These are phyloP conservation scores for Biscogniauxia marginata DNA, from an alignment of 2,329 filamentous ascomycete species.

Conservation along the genomic window DNA sequence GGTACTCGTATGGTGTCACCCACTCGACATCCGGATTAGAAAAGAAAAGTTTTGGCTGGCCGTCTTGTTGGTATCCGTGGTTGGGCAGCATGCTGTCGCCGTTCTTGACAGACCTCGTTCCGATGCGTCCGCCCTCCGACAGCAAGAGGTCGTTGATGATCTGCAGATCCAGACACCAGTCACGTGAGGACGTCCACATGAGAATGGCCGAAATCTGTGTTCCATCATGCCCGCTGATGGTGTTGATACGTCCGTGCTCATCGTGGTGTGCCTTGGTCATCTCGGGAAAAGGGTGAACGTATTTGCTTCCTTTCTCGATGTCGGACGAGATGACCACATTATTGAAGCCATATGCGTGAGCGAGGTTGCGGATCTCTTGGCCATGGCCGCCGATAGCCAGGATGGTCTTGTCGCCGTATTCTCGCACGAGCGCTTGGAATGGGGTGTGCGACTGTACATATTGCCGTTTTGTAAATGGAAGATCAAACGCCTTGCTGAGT, in stretches of 20 bases:
- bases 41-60: conserved; percentile 66
- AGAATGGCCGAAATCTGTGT: conserved; percentile 32
- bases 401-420: conserved; percentile 50
- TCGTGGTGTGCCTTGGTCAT: conserved; percentile 33
- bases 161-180: conserved; percentile 37
- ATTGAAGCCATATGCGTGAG: conserved; percentile 34
- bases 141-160: conserved; percentile 32
- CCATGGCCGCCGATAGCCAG: conserved; percentile 52
- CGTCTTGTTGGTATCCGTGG: conserved; percentile 49
- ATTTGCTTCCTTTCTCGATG: conserved; percentile 21
- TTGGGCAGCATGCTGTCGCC: conserved; percentile 37
- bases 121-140: conserved; percentile 54
- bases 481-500: conserved; percentile 49
- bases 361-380: conserved; percentile 30
- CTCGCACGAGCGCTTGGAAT: conserved; percentile 55
- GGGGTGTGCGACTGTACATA: conserved; percentile 77
- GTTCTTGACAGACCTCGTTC: conserved; percentile 61
- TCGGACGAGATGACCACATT: conserved; percentile 39
- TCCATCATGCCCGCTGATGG: conserved; percentile 27
- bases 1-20: conserved; percentile 64
- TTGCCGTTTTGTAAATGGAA: conserved; percentile 45
- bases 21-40: conserved; percentile 70
- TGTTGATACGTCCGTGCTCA: conserved; percentile 35
- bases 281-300: conserved; percentile 36
- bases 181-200: conserved; percentile 35